phyloP scores from a whole-genome alignment of 2,329 filamentous ascomycete genomes.

The Pestalotiopsis sp. region DNA sequence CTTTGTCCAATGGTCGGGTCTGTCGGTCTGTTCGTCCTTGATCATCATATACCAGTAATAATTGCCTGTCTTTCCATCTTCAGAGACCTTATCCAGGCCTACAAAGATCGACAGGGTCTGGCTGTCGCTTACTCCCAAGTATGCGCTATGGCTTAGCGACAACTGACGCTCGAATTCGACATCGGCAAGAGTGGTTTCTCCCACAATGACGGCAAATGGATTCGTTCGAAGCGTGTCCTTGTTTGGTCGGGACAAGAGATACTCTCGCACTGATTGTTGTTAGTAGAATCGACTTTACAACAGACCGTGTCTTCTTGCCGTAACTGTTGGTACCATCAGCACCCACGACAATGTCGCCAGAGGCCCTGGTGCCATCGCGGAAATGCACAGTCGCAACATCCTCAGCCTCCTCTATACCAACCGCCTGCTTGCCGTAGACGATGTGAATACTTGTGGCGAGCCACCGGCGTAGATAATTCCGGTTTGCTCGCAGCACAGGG shows the following conservation, averaged over 20 bases:
- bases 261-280: slow-evolving; percentile 22
- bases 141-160: slow-evolving; percentile 26
- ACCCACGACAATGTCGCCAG: slow-evolving; percentile 28
- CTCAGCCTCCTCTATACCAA: slow-evolving; percentile 19
- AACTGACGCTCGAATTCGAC: slow-evolving; percentile 28
- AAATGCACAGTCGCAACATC: slow-evolving; percentile 23
- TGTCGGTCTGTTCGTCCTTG: slow-evolving; percentile 24
- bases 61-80: slow-evolving; percentile 20
- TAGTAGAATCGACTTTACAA: neutral
- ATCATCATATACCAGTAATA: slow-evolving; percentile 31
- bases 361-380: slow-evolving; percentile 26
- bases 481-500: slow-evolving; percentile 20
- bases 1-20: slow-evolving; percentile 35
- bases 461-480: slow-evolving; percentile 26
- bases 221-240: slow-evolving; percentile 20
- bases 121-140: slow-evolving; percentile 8
- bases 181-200: slow-evolving; percentile 24
- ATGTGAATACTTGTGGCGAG: slow-evolving; percentile 25
- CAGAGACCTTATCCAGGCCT: slow-evolving; percentile 25
- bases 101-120: slow-evolving; percentile 20
- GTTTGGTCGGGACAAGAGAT: slow-evolving; percentile 22
- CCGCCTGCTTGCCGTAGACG: slow-evolving; percentile 25
- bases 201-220: slow-evolving; percentile 21
- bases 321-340: slow-evolving; percentile 29
- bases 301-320: slow-evolving; percentile 16